phyloP scores from a whole-genome alignment of 768 basidiomycete species.

The Mycena latifolia region DNA sequence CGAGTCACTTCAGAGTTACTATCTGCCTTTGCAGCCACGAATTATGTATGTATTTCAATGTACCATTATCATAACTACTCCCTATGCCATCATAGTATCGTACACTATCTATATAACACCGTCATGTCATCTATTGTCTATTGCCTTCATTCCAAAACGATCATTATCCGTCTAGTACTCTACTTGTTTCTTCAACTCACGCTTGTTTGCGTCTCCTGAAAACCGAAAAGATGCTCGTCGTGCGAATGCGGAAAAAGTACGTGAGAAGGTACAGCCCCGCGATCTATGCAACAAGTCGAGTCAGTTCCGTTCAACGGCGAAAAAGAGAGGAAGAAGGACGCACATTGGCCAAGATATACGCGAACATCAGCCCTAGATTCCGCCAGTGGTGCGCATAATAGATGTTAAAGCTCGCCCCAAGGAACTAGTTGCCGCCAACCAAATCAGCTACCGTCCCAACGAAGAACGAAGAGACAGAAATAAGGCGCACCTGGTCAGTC shows the following conservation, averaged over 20 bases:
- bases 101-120: no score
- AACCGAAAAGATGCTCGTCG: conserved; percentile 41
- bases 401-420: conserved; percentile 70
- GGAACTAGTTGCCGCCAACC: conserved; percentile 52
- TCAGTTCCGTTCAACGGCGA: no score
- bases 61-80: no score
- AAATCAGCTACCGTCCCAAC: background rate
- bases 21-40: no score
- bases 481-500: conserved; percentile 55
- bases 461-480: background rate
- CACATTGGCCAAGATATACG: conserved; percentile 62
- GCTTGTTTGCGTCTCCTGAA: conserved; percentile 39
- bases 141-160: no score
- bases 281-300: no score
- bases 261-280: conserved; percentile 50
- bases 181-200: no score
- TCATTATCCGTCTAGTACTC: no score
- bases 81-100: no score
- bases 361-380: conserved; percentile 64
- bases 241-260: conserved; percentile 66
- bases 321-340: conserved; percentile 19
- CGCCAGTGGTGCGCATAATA: conserved; percentile 66
- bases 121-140: no score
- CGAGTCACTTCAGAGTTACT: no score
- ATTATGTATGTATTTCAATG: no score